Evolutionary conservation across 1,139 yeast species (phyloP).

Genomic region (Suhomyces terraborum): DNA sequence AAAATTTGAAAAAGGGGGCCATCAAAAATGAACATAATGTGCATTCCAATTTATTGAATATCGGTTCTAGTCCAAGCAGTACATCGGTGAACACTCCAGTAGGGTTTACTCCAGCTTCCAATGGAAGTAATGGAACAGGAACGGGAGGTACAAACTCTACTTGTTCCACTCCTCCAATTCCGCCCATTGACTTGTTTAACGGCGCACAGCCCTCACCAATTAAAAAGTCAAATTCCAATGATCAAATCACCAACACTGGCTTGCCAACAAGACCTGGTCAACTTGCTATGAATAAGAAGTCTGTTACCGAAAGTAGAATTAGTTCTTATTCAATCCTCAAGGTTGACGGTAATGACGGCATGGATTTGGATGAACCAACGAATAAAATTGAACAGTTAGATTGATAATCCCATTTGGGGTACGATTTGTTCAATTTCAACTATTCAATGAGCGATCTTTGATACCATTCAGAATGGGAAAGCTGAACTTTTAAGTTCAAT

Average conservation of each 20-base stretch:
- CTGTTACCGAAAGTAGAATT: slow-evolving; percentile 39
- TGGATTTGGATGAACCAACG: slow-evolving; percentile 20
- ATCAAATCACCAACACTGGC: slow-evolving; percentile 19
- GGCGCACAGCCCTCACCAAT: slow-evolving; percentile 22
- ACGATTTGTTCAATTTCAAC: background rate
- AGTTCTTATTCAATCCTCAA: slow-evolving; percentile 14
- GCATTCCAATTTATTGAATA: slow-evolving; percentile 19
- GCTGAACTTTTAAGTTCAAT: background rate
- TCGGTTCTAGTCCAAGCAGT: slow-evolving; percentile 23
- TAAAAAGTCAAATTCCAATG: slow-evolving; percentile 33
- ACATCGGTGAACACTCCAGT: slow-evolving; percentile 13
- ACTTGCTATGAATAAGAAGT: slow-evolving; percentile 31
- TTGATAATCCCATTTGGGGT: background rate
- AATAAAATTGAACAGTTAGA: slow-evolving; percentile 19
- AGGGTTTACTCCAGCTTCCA: slow-evolving; percentile 9
- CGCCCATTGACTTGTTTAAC: slow-evolving; percentile 9
- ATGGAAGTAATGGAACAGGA: slow-evolving; percentile 12
- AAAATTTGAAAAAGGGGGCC: slow-evolving; percentile 43
- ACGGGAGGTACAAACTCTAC: slow-evolving; percentile 16
- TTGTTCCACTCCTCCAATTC: slow-evolving; percentile 20
- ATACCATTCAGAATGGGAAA: background rate
- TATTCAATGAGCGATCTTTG: background rate
- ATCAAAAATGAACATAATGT: slow-evolving; percentile 30
- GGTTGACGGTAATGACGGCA: slow-evolving; percentile 14
- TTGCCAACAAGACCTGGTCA: slow-evolving; percentile 34